phyloP scores from a whole-genome alignment of 2,329 filamentous ascomycete genomes.

The Ustulina deusta region DNA sequence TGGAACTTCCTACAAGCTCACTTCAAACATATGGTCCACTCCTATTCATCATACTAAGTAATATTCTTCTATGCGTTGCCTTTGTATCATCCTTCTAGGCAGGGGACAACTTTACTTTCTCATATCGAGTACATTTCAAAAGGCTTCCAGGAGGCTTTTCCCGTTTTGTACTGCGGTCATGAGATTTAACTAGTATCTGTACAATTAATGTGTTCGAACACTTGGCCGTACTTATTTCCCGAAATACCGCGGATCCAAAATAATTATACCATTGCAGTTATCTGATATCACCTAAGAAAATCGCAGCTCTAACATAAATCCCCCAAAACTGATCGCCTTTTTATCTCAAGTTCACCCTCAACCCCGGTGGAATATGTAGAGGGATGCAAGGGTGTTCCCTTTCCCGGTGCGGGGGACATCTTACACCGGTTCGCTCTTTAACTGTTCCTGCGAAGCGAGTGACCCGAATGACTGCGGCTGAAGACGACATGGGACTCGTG shows the following conservation, averaged over 20 bases:
- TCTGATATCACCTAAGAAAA: background rate
- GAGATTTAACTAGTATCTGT: background rate
- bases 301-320: background rate
- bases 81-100: background rate
- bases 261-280: background rate
- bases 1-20: background rate
- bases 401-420: background rate
- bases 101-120: background rate
- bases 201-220: background rate
- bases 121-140: background rate
- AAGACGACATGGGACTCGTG: constrained; percentile 2
- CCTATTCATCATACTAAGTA: background rate
- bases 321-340: background rate
- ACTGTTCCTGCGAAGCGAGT: constrained; percentile 2
- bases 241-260: background rate
- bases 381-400: background rate
- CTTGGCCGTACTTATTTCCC: background rate
- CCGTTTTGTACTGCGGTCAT: background rate
- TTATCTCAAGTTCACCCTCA: background rate
- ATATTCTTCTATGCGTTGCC: too few relatives aligned
- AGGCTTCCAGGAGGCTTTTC: background rate
- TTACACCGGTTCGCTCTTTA: background rate
- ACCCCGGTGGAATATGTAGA: background rate
- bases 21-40: background rate
- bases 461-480: constrained; percentile 15